Conservation (phyloP, 2,329 filamentous ascomycete genomes). For the Knoxdaviesia proteae region DNA sequence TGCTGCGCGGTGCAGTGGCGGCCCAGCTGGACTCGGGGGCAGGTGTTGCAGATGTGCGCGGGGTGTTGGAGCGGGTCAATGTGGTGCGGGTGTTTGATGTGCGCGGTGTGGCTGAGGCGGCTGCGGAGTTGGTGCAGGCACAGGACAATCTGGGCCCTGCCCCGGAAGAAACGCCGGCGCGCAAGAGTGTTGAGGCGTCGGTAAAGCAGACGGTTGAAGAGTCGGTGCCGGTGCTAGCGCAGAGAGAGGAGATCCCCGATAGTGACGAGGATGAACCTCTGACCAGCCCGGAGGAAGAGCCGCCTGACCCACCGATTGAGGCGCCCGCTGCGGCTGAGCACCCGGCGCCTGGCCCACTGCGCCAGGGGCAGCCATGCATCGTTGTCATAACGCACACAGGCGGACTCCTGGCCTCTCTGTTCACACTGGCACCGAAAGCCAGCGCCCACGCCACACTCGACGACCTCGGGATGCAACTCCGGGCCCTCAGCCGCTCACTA, state of each 20-base stretch:
- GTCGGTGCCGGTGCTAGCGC: neutral
- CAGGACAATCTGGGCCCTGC: slow-evolving; percentile 12
- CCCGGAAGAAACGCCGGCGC: neutral
- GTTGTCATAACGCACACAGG: slow-evolving; percentile 35
- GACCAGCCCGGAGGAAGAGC: no score
- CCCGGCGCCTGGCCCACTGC: neutral
- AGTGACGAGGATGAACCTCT: slow-evolving; percentile 1
- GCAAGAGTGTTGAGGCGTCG: neutral
- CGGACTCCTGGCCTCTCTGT: slow-evolving; percentile 27
- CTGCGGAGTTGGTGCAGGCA: slow-evolving; percentile 17
- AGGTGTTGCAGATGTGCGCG: slow-evolving; percentile 10
- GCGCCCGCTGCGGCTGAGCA: no score
- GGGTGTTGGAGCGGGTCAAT: slow-evolving; percentile 26
- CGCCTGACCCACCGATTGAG: no score
- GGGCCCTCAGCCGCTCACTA: slow-evolving; percentile 20
- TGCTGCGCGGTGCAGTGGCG: slow-evolving; percentile 14
- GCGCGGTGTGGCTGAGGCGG: slow-evolving; percentile 34
- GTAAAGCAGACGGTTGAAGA: neutral
- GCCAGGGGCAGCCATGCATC: slow-evolving; percentile 9
- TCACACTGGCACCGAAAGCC: slow-evolving; percentile 23
- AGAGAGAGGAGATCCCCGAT: slow-evolving; percentile 4
- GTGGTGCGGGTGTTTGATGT: slow-evolving; percentile 37
- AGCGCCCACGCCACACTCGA: slow-evolving; percentile 27
- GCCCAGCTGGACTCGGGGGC: slow-evolving; percentile 5
- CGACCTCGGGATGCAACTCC: slow-evolving; percentile 24